Percentiles rank a stretch among this genome's conserved stretches.
phyloP scores from a whole-genome alignment of 768 basidiomycete species.

The Tylopilus cervinicoccineus region DNA sequence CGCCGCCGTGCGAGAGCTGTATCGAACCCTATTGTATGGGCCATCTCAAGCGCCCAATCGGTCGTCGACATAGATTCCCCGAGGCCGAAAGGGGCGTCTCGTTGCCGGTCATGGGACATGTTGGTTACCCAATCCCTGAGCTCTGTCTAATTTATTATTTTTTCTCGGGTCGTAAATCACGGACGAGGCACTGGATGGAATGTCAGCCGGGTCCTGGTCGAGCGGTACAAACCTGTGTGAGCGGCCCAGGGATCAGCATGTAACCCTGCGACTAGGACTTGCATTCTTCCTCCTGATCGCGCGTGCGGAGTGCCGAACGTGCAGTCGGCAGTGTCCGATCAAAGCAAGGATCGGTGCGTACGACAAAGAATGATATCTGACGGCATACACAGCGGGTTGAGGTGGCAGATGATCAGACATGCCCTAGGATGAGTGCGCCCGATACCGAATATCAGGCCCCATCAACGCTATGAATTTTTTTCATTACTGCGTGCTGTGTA shows the following conservation, averaged over 20 bases:
- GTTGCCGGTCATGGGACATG: background rate
- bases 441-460: background rate
- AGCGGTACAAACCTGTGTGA: background rate
- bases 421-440: background rate
- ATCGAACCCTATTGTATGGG: background rate
- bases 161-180: background rate
- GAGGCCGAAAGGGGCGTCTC: background rate
- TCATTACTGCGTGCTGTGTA: background rate
- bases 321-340: constrained; percentile 4
- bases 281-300: background rate
- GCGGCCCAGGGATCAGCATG: background rate
- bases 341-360: background rate
- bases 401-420: background rate
- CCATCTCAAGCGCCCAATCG: background rate
- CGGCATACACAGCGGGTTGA: background rate
- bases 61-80: background rate
- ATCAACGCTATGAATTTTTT: background rate
- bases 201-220: background rate
- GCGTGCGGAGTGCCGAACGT: background rate
- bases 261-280: too few species aligned
- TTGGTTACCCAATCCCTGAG: background rate
- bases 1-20: background rate
- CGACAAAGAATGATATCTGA: background rate
- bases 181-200: background rate
- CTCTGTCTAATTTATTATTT: background rate